Evolutionary conservation across 1,284 basidiomycete genomes (phyloP), one percentile per base, ranked within the genome.

Genomic region (Naganishia albida): DNA sequence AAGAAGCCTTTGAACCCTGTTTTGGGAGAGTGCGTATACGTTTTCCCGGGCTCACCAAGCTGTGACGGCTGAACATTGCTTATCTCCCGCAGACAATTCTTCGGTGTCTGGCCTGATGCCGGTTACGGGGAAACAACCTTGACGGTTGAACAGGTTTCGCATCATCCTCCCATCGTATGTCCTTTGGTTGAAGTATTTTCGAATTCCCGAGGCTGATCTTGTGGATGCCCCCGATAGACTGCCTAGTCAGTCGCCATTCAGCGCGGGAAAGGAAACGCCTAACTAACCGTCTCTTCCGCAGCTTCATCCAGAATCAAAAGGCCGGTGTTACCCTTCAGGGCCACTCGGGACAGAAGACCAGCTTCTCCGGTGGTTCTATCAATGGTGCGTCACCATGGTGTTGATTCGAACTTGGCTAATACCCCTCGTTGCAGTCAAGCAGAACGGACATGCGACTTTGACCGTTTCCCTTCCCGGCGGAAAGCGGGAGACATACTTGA

Each of bases 1-100:
- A 99, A 98, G 84, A 99, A 98, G 79, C 94, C 94, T 10, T 83
- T 98, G 67, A 98, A 98, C 78, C 94, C 94, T 42, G 91, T 95
- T 15, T 88, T 98, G 30, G 94, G 93, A 79, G 91, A 94, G 88
- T 89, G 73, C 71, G 88, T 84, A 25, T 39, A n/a, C 50, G 48
- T 8, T 30, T n/a, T 34, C 23, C 50, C 43, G 52, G 39, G 43
- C 13, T 3, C 12, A 12, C 34, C 4, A 16, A 8, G 26, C 25
- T 16, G 40, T 20, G n/a, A 15, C 51, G 46, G 26, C 52, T 66
- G 28, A 28, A 10, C 18, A 40, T 34, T 34, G n/a, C n/a, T n/a
- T n/a, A n/a, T 54, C 56, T 6, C 64, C 40, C 63, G 15, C 57
- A 89, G 88, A 76, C 82, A 93, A 44, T 98, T 98, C 82, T 93